phyloP scores from a whole-genome alignment of 2,329 filamentous ascomycete genomes.

The Shiraia sp. region DNA sequence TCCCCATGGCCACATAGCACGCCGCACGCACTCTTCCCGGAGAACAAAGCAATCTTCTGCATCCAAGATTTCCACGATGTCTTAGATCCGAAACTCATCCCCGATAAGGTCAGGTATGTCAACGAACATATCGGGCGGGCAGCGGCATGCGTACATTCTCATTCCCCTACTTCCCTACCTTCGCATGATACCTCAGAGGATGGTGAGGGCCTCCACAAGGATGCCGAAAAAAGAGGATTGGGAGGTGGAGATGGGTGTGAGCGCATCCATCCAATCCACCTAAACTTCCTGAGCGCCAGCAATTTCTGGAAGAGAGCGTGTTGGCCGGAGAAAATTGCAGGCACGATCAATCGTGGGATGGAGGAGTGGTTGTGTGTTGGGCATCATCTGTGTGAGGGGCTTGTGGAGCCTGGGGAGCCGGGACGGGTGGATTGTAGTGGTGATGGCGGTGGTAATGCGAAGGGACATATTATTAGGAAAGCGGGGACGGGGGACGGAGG shows the following conservation, averaged over 20 bases:
- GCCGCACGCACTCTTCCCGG: slow-evolving; percentile 71
- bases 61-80: slow-evolving; percentile 97
- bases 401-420: neutral
- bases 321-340: slow-evolving; percentile 92
- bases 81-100: slow-evolving; percentile 71
- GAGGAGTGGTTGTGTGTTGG: slow-evolving; percentile 61
- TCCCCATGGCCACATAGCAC: slow-evolving; percentile 86
- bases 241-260: too few relatives aligned
- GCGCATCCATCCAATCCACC: slow-evolving; percentile 63
- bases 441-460: slow-evolving; percentile 2
- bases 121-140: slow-evolving; percentile 78
- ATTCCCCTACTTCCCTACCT: too few relatives aligned
- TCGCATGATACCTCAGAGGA: too few relatives aligned
- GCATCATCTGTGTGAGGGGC: slow-evolving; percentile 51
- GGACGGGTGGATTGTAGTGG: slow-evolving; percentile 24
- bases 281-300: slow-evolving; percentile 89
- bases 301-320: slow-evolving; percentile 93
- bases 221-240: too few relatives aligned
- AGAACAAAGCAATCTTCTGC: slow-evolving; percentile 58
- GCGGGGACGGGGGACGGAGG: slow-evolving; percentile 62
- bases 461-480: slow-evolving; percentile 47
- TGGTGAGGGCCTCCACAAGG: too few relatives aligned
- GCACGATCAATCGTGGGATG: slow-evolving; percentile 80
- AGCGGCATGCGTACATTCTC: slow-evolving; percentile 36
- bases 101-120: slow-evolving; percentile 76